Evolutionary conservation across 2,329 filamentous ascomycete genomes (phyloP), one percentile per base, ranked within the genome.

Genomic region (Fusarium domesticum): DNA sequence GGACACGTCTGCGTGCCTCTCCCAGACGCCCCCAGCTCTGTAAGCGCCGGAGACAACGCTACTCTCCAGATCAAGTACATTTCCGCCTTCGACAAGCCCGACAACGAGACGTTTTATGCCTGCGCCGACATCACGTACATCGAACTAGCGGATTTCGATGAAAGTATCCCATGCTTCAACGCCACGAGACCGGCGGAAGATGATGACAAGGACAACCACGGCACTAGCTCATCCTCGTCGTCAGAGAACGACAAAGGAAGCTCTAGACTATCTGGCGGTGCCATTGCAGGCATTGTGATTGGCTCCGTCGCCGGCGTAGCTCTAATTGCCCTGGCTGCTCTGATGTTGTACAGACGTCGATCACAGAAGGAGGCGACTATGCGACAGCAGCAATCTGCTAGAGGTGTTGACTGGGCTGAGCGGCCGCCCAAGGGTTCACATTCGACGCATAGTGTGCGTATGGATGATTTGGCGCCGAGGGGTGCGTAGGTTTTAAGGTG

Each of bases 201-300:
- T 2, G 15, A 39, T 31, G 45, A 46, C 3, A 18, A 33, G 8
- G 43, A 48, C 18, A 37, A 40, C 18, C 39, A 38, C 15, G 43
- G 53, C 16, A 46, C 54, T 8, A 25, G 28, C 4, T 37, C 40
- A 3, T 38, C 35, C 2, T 16, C 16, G 10, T 25, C 35, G 0
- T 35, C 40, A 16, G 11, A 35, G 6, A 36, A 31, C n/a, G 57
- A 50, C n/a, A 50, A 43, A 7, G 47, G 43, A n/a, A 43, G 47
- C 28, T 44, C 42, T 23, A 25, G 30, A 12, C 25, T 41, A 6
- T 37, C 47, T 12, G 80, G 79, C 18, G 86, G 85, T 32, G 77
- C 80, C 18, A 88, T 90, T 57, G 87, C 87, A 2, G 87, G 86
- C 1, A 83, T 88, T 47, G 84, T 86, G 6, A 72, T 90, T 48